Conservation (phyloP, 345 rosid species). For the Corymbia maculata region DNA sequence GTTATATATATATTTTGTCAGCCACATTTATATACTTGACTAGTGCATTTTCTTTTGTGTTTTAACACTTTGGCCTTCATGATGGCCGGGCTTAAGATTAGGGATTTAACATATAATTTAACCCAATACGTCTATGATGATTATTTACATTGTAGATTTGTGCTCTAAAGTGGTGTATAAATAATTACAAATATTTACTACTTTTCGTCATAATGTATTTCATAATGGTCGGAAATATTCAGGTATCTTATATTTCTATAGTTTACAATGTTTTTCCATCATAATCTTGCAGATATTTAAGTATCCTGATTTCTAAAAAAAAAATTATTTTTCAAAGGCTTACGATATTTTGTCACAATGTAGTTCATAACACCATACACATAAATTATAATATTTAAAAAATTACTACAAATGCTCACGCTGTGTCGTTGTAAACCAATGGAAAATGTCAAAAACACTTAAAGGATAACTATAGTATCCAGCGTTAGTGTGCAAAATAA, state of each 20-base stretch:
- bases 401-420: neutral
- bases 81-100: neutral
- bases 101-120: no score
- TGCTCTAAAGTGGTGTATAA: neutral
- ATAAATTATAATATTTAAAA: no score
- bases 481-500: neutral
- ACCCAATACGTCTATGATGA: neutral
- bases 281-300: no score
- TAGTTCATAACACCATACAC: neutral
- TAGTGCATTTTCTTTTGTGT: no score
- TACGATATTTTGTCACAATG: no score
- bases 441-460: neutral
- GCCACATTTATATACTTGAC: no score
- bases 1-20: no score
- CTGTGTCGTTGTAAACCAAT: neutral
- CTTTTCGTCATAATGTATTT: neutral
- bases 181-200: neutral
- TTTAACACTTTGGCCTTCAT: neutral
- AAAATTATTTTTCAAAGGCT: neutral
- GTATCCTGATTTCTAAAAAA: neutral
- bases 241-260: no score
- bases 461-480: no score
- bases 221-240: neutral
- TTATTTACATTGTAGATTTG: neutral
- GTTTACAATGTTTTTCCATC: neutral